A percentile compares a stretch with the other conserved stretches of the same genome.
These are phyloP conservation scores for Aspergillus sp. DNA, from an alignment of 2,329 filamentous ascomycete genomes.

Conservation along the genomic window DNA sequence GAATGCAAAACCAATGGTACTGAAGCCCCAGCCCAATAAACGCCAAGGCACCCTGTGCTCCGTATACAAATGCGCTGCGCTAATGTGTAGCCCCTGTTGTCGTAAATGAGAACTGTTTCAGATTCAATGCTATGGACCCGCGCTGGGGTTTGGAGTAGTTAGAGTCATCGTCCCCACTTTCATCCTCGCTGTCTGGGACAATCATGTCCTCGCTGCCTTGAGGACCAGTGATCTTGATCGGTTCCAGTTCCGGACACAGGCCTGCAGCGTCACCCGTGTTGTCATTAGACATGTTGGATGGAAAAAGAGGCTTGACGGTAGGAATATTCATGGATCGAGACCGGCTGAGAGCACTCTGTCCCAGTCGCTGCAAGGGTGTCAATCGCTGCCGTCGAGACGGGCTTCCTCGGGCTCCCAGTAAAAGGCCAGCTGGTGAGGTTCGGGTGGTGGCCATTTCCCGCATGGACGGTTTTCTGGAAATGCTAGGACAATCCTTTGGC, in stretches of 20 bases:
- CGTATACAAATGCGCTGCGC: neutral
- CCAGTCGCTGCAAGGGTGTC: constrained; percentile 36
- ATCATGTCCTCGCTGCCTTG: constrained; percentile 47
- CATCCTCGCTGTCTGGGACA: constrained; percentile 43
- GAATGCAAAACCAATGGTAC: neutral
- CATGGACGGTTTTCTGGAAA: neutral
- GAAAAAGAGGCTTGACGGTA: constrained; percentile 7
- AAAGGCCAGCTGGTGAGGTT: neutral
- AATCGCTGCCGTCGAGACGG: constrained; percentile 15
- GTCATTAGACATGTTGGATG: neutral
- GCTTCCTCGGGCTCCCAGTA: neutral
- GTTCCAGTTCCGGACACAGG: neutral
- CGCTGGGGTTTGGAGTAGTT: constrained; percentile 5
- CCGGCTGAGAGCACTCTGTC: constrained; percentile 31
- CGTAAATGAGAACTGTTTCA: constrained; percentile 32
- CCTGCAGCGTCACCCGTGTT: neutral
- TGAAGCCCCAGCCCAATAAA: neutral
- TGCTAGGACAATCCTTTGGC: constrained; percentile 4
- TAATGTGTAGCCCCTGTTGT: neutral
- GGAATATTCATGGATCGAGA: constrained; percentile 29
- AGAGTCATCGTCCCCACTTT: constrained; percentile 20
- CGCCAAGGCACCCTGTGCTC: neutral
- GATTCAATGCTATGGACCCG: constrained; percentile 19
- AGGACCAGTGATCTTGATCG: neutral
- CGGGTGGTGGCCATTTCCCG: constrained; percentile 1